These are phyloP conservation scores for Brassica cretica DNA, from an alignment of 345 rosid genomes.

Conservation along the genomic window DNA sequence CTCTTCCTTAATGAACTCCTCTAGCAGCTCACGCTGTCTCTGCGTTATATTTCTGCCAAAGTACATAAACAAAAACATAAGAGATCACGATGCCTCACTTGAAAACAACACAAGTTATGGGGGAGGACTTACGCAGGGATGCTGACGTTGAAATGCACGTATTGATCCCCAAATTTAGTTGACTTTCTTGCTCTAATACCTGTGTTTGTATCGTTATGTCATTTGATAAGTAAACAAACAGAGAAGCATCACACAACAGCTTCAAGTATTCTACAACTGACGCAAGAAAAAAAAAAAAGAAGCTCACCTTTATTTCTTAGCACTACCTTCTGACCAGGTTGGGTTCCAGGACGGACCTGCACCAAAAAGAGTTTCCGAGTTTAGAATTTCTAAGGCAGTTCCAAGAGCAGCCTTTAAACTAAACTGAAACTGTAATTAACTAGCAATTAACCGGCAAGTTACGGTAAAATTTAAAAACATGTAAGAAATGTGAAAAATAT, in stretches of 20 bases:
- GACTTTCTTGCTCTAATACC: constrained; percentile 86
- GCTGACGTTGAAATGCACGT: constrained; percentile 88
- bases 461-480: not conserved
- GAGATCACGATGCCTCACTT: not conserved
- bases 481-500: not conserved
- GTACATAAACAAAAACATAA: not conserved
- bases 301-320: constrained; percentile 87
- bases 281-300: not conserved
- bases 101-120: not conserved
- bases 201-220: constrained; percentile 29
- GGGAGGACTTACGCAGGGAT: constrained; percentile 70
- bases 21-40: constrained; percentile 86
- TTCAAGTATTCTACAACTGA: constrained; percentile 1
- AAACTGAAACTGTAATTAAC: not conserved
- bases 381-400: constrained; percentile 12
- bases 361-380: constrained; percentile 25
- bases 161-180: constrained; percentile 77
- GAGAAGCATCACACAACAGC: not conserved
- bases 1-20: constrained; percentile 92
- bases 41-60: constrained; percentile 67
- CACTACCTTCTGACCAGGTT: constrained; percentile 98
- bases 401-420: not conserved
- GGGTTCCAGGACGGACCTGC: constrained; percentile 95
- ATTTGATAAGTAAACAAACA: not conserved
- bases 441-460: not conserved